Base-by-base conservation (phyloP, 1,284 basidiomycete genomes). In the Agroathelia rolfsii region DNA sequence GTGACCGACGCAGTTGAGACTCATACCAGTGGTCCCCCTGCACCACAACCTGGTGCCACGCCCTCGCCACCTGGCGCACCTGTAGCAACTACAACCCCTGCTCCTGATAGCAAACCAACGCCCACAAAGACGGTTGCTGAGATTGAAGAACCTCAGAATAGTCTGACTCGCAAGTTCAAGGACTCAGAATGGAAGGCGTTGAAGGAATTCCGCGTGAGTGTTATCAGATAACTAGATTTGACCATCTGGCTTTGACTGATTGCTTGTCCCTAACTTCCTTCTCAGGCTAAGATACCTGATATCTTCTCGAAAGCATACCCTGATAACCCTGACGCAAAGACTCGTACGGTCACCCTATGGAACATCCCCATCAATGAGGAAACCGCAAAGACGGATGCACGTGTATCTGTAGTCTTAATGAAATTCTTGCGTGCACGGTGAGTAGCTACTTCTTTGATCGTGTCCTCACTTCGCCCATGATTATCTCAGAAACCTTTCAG, bases 391-490 rank as follows among this genome's bases (percentile, higher is more conserved):
- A 55, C 52, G 24, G 65, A 80, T 50, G 72, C 80, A 1, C 66
- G 68, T 6, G 68, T 71, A 28, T 83, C 77, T 44, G 79, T 85
- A 13, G 47, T 85, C 5, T 61, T 86, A 26, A 71, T 81, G 69
- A 86, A 86, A 51, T 86, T 85, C 58, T 57, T 84, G 21, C 65
- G 79, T 38, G 83, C 83, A 7, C 71, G 79, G 80, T 75, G 41
- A n/a, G 59, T 32, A 11, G 21, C n/a, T 24, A 31, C 11, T 18
- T 24, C 15, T 19, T 28, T 34, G 18, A 13, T 18, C 27, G 14
- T 19, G 37, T 29, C 15, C 13, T 7, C 24, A 12, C 29, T 21
- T 19, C 29, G 9, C 9, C 28, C 27, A 25, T 25, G 8, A 15
- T 7, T 36, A 6, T 20, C 9, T 4, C 32, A 81, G 79, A 43